Conservation (phyloP, 73 alveolate genomes). For the Blepharisma japonicum region DNA sequence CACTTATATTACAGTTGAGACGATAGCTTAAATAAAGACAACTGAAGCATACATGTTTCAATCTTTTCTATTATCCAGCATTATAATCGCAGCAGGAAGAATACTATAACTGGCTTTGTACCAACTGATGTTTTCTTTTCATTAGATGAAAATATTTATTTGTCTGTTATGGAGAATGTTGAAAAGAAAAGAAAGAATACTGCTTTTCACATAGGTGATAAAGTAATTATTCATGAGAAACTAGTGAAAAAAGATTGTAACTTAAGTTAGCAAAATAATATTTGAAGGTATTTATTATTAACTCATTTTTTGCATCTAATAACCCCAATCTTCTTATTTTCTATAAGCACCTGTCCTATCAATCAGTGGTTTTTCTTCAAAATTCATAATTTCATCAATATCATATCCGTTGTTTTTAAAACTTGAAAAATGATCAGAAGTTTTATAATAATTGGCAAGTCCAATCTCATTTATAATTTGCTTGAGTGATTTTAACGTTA, state of each 20-base stretch:
- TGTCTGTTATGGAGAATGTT: conserved; percentile 3
- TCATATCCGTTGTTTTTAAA: neutral
- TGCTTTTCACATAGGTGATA: too few relatives aligned
- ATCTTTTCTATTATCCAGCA: neutral
- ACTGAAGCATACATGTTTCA: neutral
- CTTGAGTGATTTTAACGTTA: neutral
- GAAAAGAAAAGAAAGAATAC: conserved; percentile 23
- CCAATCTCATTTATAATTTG: conserved; percentile 21
- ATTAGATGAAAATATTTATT: conserved; percentile 23
- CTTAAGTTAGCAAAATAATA: too few relatives aligned
- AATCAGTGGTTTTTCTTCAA: too few relatives aligned
- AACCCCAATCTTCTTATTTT: too few relatives aligned
- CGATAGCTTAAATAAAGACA: too few relatives aligned
- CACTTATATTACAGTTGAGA: too few relatives aligned
- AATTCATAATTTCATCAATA: neutral
- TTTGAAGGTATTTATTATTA: too few relatives aligned
- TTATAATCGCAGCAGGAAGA: neutral
- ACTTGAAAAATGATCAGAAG: conserved; percentile 25
- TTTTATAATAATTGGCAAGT: conserved; percentile 14
- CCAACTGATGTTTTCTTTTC: neutral
- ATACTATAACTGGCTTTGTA: neutral
- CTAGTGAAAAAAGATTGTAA: too few relatives aligned
- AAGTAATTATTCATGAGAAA: too few relatives aligned
- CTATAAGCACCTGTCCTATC: too few relatives aligned
- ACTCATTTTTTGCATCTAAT: too few relatives aligned